A percentile compares a stretch with the other conserved stretches of the same genome.
These are phyloP conservation scores for Stipa capillata DNA, from an alignment of 176 grass and related monocot species.

Conservation along the genomic window DNA sequence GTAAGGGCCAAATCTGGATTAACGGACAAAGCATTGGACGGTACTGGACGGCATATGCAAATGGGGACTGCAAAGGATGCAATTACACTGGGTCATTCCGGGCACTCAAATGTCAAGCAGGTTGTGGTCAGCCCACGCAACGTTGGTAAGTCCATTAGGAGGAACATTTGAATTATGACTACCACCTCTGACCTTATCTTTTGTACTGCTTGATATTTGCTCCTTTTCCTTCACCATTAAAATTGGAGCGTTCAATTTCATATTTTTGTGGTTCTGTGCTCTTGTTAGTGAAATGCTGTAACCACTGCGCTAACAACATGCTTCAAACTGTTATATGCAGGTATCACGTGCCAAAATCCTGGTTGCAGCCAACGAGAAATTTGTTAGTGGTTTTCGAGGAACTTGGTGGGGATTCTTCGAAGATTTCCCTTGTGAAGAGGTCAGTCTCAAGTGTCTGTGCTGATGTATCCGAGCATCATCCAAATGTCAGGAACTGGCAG, in stretches of 20 bases:
- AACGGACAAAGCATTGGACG: conserved; percentile 96
- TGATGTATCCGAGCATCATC: conserved; percentile 93
- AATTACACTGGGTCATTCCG: conserved; percentile 72
- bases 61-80: conserved; percentile 65
- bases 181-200: neutral
- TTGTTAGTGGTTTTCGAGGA: conserved; percentile 94
- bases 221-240: neutral
- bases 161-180: neutral
- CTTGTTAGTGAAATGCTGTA: neutral
- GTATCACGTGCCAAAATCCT: conserved; percentile 97
- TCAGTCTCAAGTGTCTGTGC: conserved; percentile 88
- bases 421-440: conserved; percentile 71
- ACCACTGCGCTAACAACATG: neutral
- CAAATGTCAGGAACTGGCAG: conserved; percentile 77
- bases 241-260: neutral
- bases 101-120: conserved; percentile 68
- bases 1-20: conserved; percentile 97
- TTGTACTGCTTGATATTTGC: neutral
- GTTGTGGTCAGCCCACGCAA: conserved; percentile 79
- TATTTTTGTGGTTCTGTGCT: neutral
- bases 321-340: conserved; percentile 31
- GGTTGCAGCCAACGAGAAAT: conserved; percentile 76
- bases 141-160: conserved; percentile 63
- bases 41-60: conserved; percentile 69
- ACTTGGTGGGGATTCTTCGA: conserved; percentile 75